Evolutionary conservation across 1,284 basidiomycete species (phyloP).

Genomic region (Mycena sp.): DNA sequence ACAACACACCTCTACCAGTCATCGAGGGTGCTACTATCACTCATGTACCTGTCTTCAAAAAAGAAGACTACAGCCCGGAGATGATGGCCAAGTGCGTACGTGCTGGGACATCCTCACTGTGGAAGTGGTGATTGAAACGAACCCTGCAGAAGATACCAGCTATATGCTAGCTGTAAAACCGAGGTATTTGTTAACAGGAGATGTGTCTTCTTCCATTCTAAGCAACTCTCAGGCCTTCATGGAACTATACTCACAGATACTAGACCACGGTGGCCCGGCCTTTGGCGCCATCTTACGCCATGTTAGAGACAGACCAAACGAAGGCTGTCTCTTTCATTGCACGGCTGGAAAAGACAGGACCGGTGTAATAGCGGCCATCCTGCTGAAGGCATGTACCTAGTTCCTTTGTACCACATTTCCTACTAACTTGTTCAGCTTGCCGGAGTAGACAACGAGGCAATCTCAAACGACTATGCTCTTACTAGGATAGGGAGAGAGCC

Average conservation of each 20-base stretch:
- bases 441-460: slow-evolving; percentile 67
- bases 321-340: slow-evolving; percentile 76
- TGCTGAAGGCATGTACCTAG: slow-evolving; percentile 64
- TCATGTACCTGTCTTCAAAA: slow-evolving; percentile 72
- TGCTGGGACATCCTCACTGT: slow-evolving; percentile 28
- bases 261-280: slow-evolving; percentile 73
- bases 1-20: slow-evolving; percentile 66
- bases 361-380: slow-evolving; percentile 76
- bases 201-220: neutral
- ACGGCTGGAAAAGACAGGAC: slow-evolving; percentile 87
- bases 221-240: slow-evolving; percentile 70
- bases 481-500: slow-evolving; percentile 82
- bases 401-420: neutral
- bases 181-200: slow-evolving; percentile 58
- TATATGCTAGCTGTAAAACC: slow-evolving; percentile 83
- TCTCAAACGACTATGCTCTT: slow-evolving; percentile 79
- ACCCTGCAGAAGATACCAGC: slow-evolving; percentile 64
- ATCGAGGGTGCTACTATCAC: slow-evolving; percentile 70
- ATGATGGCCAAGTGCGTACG: slow-evolving; percentile 80
- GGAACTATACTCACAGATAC: slow-evolving; percentile 81
- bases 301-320: slow-evolving; percentile 71
- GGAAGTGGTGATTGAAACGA: neutral
- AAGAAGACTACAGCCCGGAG: slow-evolving; percentile 82
- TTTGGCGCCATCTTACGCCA: slow-evolving; percentile 75
- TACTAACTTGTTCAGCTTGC: slow-evolving; percentile 58